Percentiles rank a stretch among this genome's conserved stretches.
These are phyloP conservation scores for Heliosperma pusillum DNA, from an alignment of 148 eudicot species.

Conservation along the genomic window DNA sequence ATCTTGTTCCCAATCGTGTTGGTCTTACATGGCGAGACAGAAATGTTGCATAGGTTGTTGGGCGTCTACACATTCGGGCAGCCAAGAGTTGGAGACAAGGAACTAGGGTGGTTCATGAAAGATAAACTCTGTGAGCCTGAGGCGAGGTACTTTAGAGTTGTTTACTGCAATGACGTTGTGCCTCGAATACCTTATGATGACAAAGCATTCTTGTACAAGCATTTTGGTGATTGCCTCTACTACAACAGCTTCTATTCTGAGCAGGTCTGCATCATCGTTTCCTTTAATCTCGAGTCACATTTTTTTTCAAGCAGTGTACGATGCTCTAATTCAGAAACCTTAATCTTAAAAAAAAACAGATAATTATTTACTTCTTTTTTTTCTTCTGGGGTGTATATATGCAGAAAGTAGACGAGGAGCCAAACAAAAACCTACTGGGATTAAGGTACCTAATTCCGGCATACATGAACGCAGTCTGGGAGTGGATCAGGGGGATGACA, in stretches of 20 bases:
- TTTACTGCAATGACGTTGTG: slow-evolving; percentile 67
- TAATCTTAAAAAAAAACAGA: not conserved
- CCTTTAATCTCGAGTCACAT: not conserved
- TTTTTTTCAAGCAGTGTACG: not conserved
- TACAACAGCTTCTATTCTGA: slow-evolving; percentile 51
- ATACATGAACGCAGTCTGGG: slow-evolving; percentile 68
- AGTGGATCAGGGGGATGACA: slow-evolving; percentile 56
- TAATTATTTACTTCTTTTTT: slow-evolving; percentile 2
- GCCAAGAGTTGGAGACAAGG: slow-evolving; percentile 63
- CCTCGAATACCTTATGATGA: slow-evolving; percentile 71
- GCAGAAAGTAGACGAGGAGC: slow-evolving; percentile 67
- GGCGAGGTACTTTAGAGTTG: slow-evolving; percentile 47
- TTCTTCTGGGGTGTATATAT: not conserved
- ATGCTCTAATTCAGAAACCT: too few species aligned
- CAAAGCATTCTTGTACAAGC: slow-evolving; percentile 47
- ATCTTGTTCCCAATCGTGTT: slow-evolving; percentile 52
- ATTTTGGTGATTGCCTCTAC: slow-evolving; percentile 70
- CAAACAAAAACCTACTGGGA: slow-evolving; percentile 62
- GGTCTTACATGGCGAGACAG: slow-evolving; percentile 40
- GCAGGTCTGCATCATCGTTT: slow-evolving; percentile 33
- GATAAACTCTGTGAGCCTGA: slow-evolving; percentile 25
- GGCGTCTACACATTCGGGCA: slow-evolving; percentile 80
- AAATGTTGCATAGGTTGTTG: slow-evolving; percentile 37
- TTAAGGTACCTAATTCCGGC: slow-evolving; percentile 45
- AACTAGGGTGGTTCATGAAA: slow-evolving; percentile 44